A percentile compares a stretch with the other conserved stretches of the same genome.
Conservation (phyloP, 345 rosid species). For the Ailanthus altissimus region DNA sequence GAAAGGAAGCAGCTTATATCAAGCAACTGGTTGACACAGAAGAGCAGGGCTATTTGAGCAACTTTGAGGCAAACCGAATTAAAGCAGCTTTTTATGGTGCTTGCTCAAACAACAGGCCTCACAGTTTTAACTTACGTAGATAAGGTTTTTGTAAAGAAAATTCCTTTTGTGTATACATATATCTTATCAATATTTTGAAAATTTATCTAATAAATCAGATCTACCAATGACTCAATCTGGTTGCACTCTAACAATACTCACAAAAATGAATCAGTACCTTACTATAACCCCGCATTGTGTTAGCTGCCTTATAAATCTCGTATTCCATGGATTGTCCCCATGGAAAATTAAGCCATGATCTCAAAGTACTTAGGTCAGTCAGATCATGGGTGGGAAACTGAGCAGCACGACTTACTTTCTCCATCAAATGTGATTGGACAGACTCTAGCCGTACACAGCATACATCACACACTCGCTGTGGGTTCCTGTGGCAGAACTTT, state of each 20-base stretch:
- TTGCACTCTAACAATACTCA: background rate
- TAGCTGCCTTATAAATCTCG: conserved; percentile 26
- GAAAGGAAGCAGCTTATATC: background rate
- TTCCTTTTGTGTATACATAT: background rate
- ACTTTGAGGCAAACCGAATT: background rate
- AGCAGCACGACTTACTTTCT: conserved; percentile 30
- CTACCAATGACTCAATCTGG: background rate
- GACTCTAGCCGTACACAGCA: conserved; percentile 35
- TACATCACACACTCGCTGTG: conserved; percentile 29
- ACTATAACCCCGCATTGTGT: conserved; percentile 20
- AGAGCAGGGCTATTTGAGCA: background rate
- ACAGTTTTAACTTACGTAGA: background rate
- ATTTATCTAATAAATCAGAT: background rate
- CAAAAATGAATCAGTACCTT: conserved; percentile 17
- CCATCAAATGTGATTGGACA: conserved; percentile 23
- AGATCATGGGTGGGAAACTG: conserved; percentile 29
- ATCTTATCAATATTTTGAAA: background rate
- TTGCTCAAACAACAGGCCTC: conserved; percentile 1
- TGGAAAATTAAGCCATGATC: conserved; percentile 34
- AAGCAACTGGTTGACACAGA: conserved; percentile 3
- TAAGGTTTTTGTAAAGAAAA: background rate
- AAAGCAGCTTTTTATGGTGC: background rate
- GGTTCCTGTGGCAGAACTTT: conserved; percentile 22
- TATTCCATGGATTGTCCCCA: conserved; percentile 34
- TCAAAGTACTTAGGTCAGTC: conserved; percentile 31